A percentile compares a stretch with the other conserved stretches of the same genome.
These are phyloP conservation scores for Trichoderma harzianum DNA, from an alignment of 2,329 filamentous ascomycete genomes.

Conservation along the genomic window DNA sequence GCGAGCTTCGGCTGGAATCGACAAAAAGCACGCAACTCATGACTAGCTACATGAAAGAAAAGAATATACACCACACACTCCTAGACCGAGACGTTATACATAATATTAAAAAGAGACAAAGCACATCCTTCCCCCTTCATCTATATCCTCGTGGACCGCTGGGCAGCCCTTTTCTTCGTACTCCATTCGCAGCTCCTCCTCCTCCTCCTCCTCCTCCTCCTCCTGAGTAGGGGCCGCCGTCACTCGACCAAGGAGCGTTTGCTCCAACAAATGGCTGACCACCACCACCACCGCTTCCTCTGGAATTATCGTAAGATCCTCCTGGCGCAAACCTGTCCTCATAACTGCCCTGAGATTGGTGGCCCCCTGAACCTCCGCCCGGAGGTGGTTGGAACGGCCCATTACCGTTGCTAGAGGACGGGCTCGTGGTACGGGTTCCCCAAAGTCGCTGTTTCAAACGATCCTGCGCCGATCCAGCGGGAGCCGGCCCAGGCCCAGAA, in stretches of 20 bases:
- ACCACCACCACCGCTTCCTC: conserved; percentile 23
- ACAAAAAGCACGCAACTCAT: conserved; percentile 7
- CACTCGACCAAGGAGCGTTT: conserved; percentile 47
- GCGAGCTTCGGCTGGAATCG: background rate
- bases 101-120: background rate
- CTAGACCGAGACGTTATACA: conserved; percentile 9
- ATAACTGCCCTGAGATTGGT: conserved; percentile 34
- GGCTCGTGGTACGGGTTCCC: conserved; percentile 58
- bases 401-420: conserved; percentile 36
- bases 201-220: background rate
- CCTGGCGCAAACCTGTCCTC: conserved; percentile 47
- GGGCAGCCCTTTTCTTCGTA: conserved; percentile 42
- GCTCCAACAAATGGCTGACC: conserved; percentile 43
- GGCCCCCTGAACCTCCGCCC: conserved; percentile 21
- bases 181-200: conserved; percentile 25
- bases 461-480: conserved; percentile 62
- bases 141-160: conserved; percentile 43
- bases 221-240: conserved; percentile 35
- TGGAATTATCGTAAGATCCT: conserved; percentile 40
- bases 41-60: conserved; percentile 5
- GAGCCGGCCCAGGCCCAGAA: conserved; percentile 47
- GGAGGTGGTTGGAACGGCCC: conserved; percentile 48
- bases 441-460: conserved; percentile 77
- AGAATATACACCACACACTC: conserved; percentile 8
- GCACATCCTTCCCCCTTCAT: conserved; percentile 23